Percentiles rank a stretch among this genome's conserved stretches.
Evolutionary conservation across 768 basidiomycete species (phyloP).

Genomic region (Podaxis mareebaensis): DNA sequence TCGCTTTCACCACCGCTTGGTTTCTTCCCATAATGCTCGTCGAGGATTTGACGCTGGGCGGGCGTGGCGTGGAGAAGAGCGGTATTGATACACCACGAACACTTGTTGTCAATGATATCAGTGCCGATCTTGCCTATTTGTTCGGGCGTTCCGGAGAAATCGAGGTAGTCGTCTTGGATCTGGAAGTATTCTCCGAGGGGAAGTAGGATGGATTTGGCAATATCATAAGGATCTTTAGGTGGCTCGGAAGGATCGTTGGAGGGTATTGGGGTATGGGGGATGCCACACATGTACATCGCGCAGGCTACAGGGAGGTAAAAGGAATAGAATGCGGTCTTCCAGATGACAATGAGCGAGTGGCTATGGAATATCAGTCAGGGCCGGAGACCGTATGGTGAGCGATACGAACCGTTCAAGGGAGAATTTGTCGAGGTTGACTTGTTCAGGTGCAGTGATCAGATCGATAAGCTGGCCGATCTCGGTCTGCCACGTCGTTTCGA

Average conservation of each 20-base stretch:
- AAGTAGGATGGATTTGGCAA: conserved; percentile 79
- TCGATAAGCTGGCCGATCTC: conserved; percentile 97
- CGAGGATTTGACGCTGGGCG: conserved; percentile 57
- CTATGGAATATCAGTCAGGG: conserved; percentile 36
- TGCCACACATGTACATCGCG: conserved; percentile 77
- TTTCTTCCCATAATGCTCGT: conserved; percentile 52
- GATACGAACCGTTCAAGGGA: conserved; percentile 72
- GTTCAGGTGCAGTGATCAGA: conserved; percentile 93
- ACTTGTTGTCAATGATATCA: conserved; percentile 99
- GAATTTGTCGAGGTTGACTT: conserved; percentile 89
- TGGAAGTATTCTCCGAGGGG: conserved; percentile 99
- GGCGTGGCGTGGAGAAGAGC: conserved; percentile 63
- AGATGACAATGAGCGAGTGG: conserved; percentile 90
- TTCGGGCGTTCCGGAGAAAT: conserved; percentile 88
- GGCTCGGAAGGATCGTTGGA: conserved; percentile 23
- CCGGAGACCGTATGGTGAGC: neutral
- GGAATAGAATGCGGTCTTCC: conserved; percentile 97
- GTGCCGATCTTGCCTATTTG: conserved; percentile 96
- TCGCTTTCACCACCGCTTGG: conserved; percentile 53
- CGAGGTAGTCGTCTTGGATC: conserved; percentile 96
- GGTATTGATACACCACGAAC: conserved; percentile 93
- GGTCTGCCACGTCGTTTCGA: conserved; percentile 88
- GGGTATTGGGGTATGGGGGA: conserved; percentile 47
- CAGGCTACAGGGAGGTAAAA: conserved; percentile 98
- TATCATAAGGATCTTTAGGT: conserved; percentile 47